These are phyloP conservation scores for Trametes coccinea DNA, from an alignment of 768 basidiomycete genomes.

Conservation along the genomic window DNA sequence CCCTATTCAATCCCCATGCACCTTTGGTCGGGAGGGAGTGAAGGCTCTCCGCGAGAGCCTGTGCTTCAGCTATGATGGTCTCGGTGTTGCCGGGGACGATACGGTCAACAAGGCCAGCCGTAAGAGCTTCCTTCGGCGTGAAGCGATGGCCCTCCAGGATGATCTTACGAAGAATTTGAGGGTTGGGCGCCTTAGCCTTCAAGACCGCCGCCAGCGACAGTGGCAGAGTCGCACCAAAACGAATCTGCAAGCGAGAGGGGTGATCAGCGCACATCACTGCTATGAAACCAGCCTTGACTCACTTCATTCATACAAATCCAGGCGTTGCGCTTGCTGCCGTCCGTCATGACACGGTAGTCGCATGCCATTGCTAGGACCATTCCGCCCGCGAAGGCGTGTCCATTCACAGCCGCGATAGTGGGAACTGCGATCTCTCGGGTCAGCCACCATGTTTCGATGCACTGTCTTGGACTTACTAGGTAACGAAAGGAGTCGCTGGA, in stretches of 20 bases:
- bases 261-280: background rate
- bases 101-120: conserved; percentile 68
- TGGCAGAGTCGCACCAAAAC: conserved; percentile 84
- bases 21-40: conserved; percentile 54
- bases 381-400: conserved; percentile 84
- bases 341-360: conserved; percentile 89
- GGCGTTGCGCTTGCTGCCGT: conserved; percentile 72
- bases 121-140: conserved; percentile 67
- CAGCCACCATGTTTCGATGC: background rate
- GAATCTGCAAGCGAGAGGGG: conserved; percentile 46
- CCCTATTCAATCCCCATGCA: conserved; percentile 77
- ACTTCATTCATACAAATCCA: conserved; percentile 97
- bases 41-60: conserved; percentile 57
- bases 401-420: conserved; percentile 77
- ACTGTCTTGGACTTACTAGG: conserved; percentile 53
- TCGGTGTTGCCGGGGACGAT: conserved; percentile 61
- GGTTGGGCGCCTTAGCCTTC: conserved; percentile 62
- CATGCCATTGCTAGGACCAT: conserved; percentile 78
- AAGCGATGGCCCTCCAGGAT: conserved; percentile 81
- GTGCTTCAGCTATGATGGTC: conserved; percentile 61
- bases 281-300: conserved; percentile 3
- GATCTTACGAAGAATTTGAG: conserved; percentile 63
- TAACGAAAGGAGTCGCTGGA: conserved; percentile 68
- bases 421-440: conserved; percentile 52
- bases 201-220: conserved; percentile 66